Evolutionary conservation across 192 early-diverging fungal species (phyloP).

Genomic region (Podila horticola): DNA sequence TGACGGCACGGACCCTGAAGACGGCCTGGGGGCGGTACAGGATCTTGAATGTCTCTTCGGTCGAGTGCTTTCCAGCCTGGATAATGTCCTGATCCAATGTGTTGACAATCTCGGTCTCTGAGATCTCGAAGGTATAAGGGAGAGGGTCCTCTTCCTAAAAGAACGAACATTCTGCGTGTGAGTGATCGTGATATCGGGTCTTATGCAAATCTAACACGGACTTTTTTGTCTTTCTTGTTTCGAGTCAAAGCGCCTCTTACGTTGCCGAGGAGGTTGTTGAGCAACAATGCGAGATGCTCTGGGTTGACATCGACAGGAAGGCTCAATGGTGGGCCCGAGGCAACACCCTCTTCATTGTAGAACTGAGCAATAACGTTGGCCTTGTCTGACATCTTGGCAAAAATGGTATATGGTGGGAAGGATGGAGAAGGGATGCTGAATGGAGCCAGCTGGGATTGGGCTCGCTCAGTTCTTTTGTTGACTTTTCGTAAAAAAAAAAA

Average conservation of each 20-base stretch:
- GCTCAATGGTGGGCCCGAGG: constrained; percentile 88
- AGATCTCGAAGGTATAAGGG: constrained; percentile 94
- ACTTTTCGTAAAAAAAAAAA: constrained; percentile 5
- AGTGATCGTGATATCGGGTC: neutral
- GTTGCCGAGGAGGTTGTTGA: constrained; percentile 91
- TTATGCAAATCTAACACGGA: neutral
- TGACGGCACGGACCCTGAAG: constrained; percentile 93
- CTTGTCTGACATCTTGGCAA: constrained; percentile 20
- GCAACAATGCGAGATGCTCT: constrained; percentile 85
- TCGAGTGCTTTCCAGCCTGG: constrained; percentile 76
- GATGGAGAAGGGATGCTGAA: neutral
- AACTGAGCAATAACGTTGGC: constrained; percentile 82
- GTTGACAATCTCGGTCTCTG: constrained; percentile 82
- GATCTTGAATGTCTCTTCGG: constrained; percentile 92
- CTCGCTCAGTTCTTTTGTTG: neutral
- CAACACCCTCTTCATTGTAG: constrained; percentile 78
- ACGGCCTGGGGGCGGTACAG: constrained; percentile 95
- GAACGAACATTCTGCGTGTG: neutral
- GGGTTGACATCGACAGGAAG: constrained; percentile 86
- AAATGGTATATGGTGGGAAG: neutral
- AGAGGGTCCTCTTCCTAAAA: constrained; percentile 81
- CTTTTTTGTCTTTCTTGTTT: constrained; percentile 2
- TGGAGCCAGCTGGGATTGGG: neutral
- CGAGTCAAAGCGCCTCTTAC: constrained; percentile 51
- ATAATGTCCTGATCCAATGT: constrained; percentile 85